Percentiles rank a stretch among this genome's conserved stretches.
Evolutionary conservation across 257 asterid species (phyloP).

Genomic region (Catharanthus roseus): DNA sequence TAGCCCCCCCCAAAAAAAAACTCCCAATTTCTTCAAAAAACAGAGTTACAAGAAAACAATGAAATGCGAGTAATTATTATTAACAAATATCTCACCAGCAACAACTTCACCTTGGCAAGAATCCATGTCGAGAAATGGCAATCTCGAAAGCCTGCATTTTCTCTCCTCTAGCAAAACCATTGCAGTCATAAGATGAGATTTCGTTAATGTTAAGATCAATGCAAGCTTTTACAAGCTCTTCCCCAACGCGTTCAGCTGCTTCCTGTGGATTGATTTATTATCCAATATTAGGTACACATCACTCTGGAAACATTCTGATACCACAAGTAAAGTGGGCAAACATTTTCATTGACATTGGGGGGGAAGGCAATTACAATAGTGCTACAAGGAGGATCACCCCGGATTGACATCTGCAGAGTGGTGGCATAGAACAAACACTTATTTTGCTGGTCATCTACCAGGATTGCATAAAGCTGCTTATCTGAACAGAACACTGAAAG

Average conservation of each 20-base stretch:
- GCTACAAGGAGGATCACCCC: slow-evolving; percentile 51
- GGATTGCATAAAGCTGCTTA: slow-evolving; percentile 72
- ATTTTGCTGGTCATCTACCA: slow-evolving; percentile 76
- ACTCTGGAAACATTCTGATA: not conserved
- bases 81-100: slow-evolving; percentile 1
- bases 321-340: not conserved
- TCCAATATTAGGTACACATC: not conserved
- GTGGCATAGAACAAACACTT: slow-evolving; percentile 69
- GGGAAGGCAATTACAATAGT: slow-evolving; percentile 41
- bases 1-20: no score
- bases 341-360: not conserved
- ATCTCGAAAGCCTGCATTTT: slow-evolving; percentile 74
- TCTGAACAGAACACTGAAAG: slow-evolving; percentile 85
- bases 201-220: slow-evolving; percentile 60
- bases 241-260: slow-evolving; percentile 76
- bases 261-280: slow-evolving; percentile 42
- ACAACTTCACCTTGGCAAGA: slow-evolving; percentile 47
- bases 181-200: slow-evolving; percentile 68
- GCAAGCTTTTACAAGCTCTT: slow-evolving; percentile 75
- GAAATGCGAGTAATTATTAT: not conserved
- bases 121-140: slow-evolving; percentile 70
- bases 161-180: slow-evolving; percentile 80
- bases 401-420: slow-evolving; percentile 69
- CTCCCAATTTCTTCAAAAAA: no score
- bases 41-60: not conserved